Evolutionary conservation across 805 yeast species (phyloP).

Genomic region (Lachancea dasiensis): DNA sequence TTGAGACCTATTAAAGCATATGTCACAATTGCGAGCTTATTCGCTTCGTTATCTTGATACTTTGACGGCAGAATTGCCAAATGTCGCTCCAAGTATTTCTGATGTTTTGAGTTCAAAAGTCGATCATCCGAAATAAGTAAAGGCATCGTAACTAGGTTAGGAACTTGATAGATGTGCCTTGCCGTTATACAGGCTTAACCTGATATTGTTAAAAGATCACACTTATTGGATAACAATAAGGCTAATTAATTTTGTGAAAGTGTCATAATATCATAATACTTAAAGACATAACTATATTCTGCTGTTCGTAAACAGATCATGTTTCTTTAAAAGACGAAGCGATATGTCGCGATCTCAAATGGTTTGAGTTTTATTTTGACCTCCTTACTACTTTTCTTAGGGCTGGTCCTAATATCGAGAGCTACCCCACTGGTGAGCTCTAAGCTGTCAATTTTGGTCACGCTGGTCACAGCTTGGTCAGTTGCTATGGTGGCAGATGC

Average conservation of each 20-base stretch:
- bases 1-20: conserved; percentile 56
- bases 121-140: neutral
- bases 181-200: too few species aligned
- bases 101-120: conserved; percentile 22
- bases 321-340: conserved; percentile 24
- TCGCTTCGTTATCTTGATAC: conserved; percentile 60
- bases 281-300: conserved; percentile 1
- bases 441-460: conserved; percentile 52
- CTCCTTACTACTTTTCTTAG: conserved; percentile 32
- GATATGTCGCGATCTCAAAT: conserved; percentile 63
- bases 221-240: too few species aligned
- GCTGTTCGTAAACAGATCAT: too few species aligned
- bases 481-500: conserved; percentile 48
- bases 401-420: conserved; percentile 36
- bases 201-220: too few species aligned
- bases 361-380: conserved; percentile 51
- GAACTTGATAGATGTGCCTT: too few species aligned
- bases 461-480: conserved; percentile 39
- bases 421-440: conserved; percentile 45
- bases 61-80: conserved; percentile 48
- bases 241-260: too few species aligned
- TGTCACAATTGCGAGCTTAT: conserved; percentile 61
- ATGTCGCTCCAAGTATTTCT: conserved; percentile 45
- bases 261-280: too few species aligned
- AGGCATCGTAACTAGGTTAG: too few species aligned